These are phyloP conservation scores for Colletotrichum sp. DNA, from an alignment of 2,329 filamentous ascomycete species.

Conservation along the genomic window DNA sequence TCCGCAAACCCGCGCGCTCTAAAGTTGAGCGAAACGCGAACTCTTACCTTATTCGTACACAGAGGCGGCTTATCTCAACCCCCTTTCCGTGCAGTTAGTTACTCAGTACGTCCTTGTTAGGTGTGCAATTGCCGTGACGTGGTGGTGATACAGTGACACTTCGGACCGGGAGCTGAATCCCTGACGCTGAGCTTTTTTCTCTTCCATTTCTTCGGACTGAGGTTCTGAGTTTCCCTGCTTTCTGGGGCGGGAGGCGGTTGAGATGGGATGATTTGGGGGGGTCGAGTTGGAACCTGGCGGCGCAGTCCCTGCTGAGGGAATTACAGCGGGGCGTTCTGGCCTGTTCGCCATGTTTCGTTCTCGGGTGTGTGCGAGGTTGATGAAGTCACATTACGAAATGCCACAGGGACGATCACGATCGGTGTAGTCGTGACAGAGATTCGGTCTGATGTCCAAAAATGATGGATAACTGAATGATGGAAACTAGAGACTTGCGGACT, in stretches of 20 bases:
- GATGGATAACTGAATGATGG: not conserved
- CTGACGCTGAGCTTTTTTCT: not conserved
- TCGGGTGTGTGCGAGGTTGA: not conserved
- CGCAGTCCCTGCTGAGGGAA: constrained; percentile 13
- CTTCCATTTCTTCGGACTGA: not conserved
- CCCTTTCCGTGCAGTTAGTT: not conserved
- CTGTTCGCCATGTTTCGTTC: not conserved
- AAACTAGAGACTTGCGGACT: not conserved
- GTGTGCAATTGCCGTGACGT: not conserved
- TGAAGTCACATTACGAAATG: not conserved
- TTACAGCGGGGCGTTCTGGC: not conserved
- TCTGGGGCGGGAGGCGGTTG: not conserved
- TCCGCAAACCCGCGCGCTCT: not conserved
- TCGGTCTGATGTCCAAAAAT: not conserved
- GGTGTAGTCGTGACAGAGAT: not conserved
- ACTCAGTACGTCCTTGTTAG: not conserved
- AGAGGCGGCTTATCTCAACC: not conserved
- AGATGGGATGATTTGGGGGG: constrained; percentile 6
- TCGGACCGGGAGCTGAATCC: constrained; percentile 1
- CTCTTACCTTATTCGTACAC: not conserved
- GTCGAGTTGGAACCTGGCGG: not conserved
- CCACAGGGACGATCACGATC: not conserved
- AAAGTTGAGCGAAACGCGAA: not conserved
- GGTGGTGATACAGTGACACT: not conserved
- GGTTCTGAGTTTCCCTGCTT: not conserved